A percentile compares a stretch with the other conserved stretches of the same genome.
phyloP scores from a whole-genome alignment of 2,329 filamentous ascomycete species.

The Bipolaris sorokiniana region DNA sequence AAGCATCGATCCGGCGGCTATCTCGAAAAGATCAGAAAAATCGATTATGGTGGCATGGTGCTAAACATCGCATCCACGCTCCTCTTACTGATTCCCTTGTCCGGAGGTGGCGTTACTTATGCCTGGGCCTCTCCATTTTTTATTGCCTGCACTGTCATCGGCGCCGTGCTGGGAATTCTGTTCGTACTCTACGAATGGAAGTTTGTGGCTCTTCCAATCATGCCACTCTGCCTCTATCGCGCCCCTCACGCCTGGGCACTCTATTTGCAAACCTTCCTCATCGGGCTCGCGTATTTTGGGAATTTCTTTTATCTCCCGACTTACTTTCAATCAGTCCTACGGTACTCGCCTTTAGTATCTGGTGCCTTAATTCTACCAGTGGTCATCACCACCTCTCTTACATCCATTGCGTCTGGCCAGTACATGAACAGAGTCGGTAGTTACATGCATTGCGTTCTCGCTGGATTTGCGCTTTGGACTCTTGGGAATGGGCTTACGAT shows the following conservation, averaged over 20 bases:
- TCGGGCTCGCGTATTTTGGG: conserved; percentile 65
- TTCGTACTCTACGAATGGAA: conserved; percentile 65
- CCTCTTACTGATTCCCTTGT: conserved; percentile 67
- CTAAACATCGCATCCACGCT: conserved; percentile 64
- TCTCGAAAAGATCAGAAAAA: conserved; percentile 58
- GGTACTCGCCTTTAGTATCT: conserved; percentile 55
- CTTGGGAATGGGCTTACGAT: conserved; percentile 61
- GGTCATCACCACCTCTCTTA: conserved; percentile 23
- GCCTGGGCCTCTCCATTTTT: conserved; percentile 63
- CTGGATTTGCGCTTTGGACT: conserved; percentile 55
- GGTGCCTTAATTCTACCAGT: conserved; percentile 59
- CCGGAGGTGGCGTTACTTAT: conserved; percentile 65
- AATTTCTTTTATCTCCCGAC: conserved; percentile 67
- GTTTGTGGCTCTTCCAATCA: conserved; percentile 62
- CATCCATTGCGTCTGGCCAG: conserved; percentile 27
- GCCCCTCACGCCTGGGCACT: conserved; percentile 61
- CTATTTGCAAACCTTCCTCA: conserved; percentile 64
- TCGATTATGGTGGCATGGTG: conserved; percentile 65
- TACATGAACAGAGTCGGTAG: conserved; percentile 28
- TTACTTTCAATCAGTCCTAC: conserved; percentile 65
- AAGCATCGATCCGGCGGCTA: conserved; percentile 54
- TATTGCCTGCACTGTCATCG: conserved; percentile 63
- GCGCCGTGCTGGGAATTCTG: conserved; percentile 52
- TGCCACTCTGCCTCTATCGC: conserved; percentile 63
- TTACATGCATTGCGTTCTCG: conserved; percentile 27